These are phyloP conservation scores for Cladosporium sp. DNA, from an alignment of 2,329 filamentous ascomycete species.

Conservation along the genomic window DNA sequence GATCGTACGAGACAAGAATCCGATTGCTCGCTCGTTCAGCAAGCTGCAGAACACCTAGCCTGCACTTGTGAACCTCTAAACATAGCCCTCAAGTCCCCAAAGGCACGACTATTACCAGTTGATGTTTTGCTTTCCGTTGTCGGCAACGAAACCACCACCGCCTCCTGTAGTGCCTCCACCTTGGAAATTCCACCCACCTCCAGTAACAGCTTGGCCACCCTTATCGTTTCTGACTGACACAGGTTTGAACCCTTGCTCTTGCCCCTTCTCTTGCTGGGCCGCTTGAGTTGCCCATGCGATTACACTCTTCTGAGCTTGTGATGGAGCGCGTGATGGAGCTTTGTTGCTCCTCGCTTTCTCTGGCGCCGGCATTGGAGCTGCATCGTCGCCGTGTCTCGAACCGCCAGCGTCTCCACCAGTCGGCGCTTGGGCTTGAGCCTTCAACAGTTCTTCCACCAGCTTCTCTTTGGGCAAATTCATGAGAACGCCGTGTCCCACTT, in stretches of 20 bases:
- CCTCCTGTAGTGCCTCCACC: background rate
- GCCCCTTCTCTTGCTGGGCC: background rate
- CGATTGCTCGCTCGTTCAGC: too few relatives aligned
- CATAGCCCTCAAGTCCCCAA: too few relatives aligned
- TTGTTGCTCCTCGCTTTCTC: background rate
- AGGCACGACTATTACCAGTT: background rate
- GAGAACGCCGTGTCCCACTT: conserved; percentile 17
- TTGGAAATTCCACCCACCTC: background rate
- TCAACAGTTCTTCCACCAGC: conserved; percentile 27
- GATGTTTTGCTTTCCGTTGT: background rate
- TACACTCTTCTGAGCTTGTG: background rate
- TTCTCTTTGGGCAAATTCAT: conserved; percentile 31
- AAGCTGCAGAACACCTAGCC: background rate
- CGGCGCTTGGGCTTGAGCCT: background rate
- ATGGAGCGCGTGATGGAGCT: background rate
- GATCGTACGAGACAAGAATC: too few relatives aligned
- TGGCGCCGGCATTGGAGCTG: background rate
- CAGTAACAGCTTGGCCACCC: background rate
- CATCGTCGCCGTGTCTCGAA: background rate
- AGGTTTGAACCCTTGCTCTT: background rate
- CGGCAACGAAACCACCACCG: background rate
- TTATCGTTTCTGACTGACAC: background rate
- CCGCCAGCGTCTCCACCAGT: background rate
- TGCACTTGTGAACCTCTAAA: too few relatives aligned
- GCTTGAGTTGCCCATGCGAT: background rate